Conservation (phyloP, 75 land plant genomes). For the Azolla pinnata region DNA sequence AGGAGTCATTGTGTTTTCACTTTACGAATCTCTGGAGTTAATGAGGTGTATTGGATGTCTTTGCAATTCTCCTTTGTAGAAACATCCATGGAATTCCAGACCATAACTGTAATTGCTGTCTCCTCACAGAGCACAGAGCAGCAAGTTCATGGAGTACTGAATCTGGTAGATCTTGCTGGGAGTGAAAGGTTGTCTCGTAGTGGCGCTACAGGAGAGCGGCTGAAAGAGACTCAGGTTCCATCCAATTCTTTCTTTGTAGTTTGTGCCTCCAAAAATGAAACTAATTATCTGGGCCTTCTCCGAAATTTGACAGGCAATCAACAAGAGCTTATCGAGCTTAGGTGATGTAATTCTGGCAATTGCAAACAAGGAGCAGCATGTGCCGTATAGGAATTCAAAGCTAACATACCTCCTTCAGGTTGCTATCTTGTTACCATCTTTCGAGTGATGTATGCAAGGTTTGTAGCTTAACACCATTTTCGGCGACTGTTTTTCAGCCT, state of each 20-base stretch:
- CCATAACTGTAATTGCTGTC: not conserved
- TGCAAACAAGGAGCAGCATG: constrained; percentile 32
- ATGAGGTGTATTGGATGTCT: constrained; percentile 12
- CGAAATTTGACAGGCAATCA: constrained; percentile 21
- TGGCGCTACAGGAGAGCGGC: constrained; percentile 29
- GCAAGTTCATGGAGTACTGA: constrained; percentile 28
- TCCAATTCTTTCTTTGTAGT: not conserved
- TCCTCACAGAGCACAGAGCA: constrained; percentile 25
- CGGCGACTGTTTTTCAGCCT: constrained; percentile 15
- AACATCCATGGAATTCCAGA: not conserved
- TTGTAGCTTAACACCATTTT: not conserved
- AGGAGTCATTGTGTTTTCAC: constrained; percentile 35
- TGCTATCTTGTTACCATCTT: not conserved
- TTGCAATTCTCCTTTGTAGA: not conserved
- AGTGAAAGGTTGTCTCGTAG: constrained; percentile 28
- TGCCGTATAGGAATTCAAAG: constrained; percentile 32
- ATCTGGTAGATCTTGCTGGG: constrained; percentile 28
- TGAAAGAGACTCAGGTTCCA: constrained; percentile 28
- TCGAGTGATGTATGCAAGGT: not conserved
- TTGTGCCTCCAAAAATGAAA: not conserved
- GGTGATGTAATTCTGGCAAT: constrained; percentile 32
- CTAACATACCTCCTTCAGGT: constrained; percentile 32
- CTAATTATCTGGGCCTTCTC: not conserved
- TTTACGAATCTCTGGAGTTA: constrained; percentile 22
- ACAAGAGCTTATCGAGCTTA: constrained; percentile 29